Evolutionary conservation across 2,329 filamentous ascomycete species (phyloP).

Genomic region (Verticillium albo-atrum): DNA sequence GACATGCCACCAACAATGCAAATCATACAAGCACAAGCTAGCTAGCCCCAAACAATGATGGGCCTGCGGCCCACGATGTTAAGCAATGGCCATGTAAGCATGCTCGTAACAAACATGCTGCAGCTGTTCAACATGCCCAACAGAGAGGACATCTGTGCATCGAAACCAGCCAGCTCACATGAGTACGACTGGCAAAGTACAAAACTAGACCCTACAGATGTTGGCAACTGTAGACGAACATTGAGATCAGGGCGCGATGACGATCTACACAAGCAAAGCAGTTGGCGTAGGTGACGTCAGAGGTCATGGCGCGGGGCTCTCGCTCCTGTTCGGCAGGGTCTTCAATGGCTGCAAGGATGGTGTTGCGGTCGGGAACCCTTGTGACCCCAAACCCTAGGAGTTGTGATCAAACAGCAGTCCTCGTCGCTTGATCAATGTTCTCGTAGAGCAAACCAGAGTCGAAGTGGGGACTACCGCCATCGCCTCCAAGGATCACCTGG

Average conservation of each 20-base stretch:
- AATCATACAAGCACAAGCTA: too few relatives aligned
- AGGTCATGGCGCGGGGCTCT: not conserved
- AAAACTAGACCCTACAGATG: not conserved
- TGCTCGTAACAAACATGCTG: not conserved
- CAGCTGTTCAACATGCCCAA: not conserved
- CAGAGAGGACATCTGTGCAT: not conserved
- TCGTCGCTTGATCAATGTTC: too few relatives aligned
- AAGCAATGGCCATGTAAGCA: not conserved
- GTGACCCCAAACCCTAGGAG: too few relatives aligned
- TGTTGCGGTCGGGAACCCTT: not conserved
- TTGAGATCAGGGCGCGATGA: not conserved
- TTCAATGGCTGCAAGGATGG: not conserved
- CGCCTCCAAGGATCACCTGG: too few relatives aligned
- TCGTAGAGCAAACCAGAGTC: too few relatives aligned
- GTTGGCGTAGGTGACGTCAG: not conserved
- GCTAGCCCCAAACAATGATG: too few relatives aligned
- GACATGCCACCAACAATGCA: too few relatives aligned
- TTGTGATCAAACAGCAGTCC: too few relatives aligned
- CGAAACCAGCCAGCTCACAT: not conserved
- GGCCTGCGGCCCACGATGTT: not conserved
- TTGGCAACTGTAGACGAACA: not conserved
- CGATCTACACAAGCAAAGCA: not conserved
- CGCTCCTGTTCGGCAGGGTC: not conserved
- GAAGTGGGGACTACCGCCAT: too few relatives aligned
- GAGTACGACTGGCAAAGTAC: not conserved